Evolutionary conservation across 768 basidiomycete species (phyloP), one percentile per base, ranked within the genome.

Genomic region (Mycena vulgaris): DNA sequence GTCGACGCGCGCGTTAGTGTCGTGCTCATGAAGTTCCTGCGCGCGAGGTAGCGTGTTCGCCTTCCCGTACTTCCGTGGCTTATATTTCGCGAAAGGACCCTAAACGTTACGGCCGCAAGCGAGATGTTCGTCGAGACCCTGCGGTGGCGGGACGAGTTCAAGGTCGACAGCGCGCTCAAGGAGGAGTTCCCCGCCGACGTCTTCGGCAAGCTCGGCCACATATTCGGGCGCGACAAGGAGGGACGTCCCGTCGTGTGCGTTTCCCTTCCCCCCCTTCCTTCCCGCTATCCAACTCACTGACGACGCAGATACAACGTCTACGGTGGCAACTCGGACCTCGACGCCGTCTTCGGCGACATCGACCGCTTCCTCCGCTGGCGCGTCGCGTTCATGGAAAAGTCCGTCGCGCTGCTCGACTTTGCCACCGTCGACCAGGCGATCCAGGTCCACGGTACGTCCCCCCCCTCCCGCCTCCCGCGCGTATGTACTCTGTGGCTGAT

Each of bases 301-400:
- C 25, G 16, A 40, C 47, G n/a, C 27, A 94, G 92, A 1, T 95
- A 95, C 76, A 95, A 95, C 76, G 77, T 95, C 7, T 95, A 95
- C 70, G 94, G 94, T 27, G 92, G 86, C 16, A 88, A 88, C 68
- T 81, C 89, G 52, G 88, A 95, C 75, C 76, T 91, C 33, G 87
- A 90, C 67, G 86, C 87, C 13, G 90, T 92, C n/a, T 95, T 95
- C 75, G 88, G 90, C 30, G 93, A 96, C 75, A 87, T 93, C 21
- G 85, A 89, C 59, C 86, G 90, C 40, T 95, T 96, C 80, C 84
- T 95, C 74, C 86, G 93, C 56, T 95, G 94, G 94, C 90, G 94
- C 47, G 88, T 95, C 52, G 88, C 88, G 31, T 85, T 95, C 58
- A 93, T 94, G 88, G 94, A 95, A 78, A 82, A 86, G 75, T 87